Conservation (phyloP, 176 grass and related monocot species). For the Carex scoparia region DNA sequence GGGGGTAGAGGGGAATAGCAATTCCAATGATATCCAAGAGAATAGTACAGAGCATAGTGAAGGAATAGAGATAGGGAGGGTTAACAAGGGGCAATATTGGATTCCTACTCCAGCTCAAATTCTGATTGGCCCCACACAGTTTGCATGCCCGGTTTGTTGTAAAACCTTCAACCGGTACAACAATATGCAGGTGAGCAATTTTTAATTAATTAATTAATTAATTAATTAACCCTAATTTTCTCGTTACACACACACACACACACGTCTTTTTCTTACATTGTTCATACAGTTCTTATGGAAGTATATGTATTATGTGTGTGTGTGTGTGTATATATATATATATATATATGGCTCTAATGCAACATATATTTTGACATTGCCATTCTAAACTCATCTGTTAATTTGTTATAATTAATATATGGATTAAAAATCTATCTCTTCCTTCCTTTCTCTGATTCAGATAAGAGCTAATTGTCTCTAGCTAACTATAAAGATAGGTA, state of each 20-base stretch:
- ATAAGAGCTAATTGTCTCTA: neutral
- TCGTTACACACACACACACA: neutral
- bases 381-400: neutral
- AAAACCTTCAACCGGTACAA: conserved; percentile 80
- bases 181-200: conserved; percentile 46
- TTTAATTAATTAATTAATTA: neutral
- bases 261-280: neutral
- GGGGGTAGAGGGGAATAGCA: neutral
- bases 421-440: neutral
- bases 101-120: conserved; percentile 59
- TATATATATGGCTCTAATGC: neutral
- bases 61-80: conserved; percentile 29
- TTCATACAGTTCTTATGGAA: neutral
- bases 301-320: too few relatives aligned
- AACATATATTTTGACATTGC: neutral
- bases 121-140: conserved; percentile 56
- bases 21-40: conserved; percentile 18
- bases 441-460: neutral
- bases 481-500: neutral
- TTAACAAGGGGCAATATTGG: conserved; percentile 55
- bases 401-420: neutral
- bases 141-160: conserved; percentile 53
- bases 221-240: conserved; percentile 16
- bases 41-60: neutral
- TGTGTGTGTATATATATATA: too few relatives aligned